Evolutionary conservation across 1,284 basidiomycete species (phyloP), one percentile per base, ranked within the genome.

Genomic region (Sporisorium iseilematis-ciliati): DNA sequence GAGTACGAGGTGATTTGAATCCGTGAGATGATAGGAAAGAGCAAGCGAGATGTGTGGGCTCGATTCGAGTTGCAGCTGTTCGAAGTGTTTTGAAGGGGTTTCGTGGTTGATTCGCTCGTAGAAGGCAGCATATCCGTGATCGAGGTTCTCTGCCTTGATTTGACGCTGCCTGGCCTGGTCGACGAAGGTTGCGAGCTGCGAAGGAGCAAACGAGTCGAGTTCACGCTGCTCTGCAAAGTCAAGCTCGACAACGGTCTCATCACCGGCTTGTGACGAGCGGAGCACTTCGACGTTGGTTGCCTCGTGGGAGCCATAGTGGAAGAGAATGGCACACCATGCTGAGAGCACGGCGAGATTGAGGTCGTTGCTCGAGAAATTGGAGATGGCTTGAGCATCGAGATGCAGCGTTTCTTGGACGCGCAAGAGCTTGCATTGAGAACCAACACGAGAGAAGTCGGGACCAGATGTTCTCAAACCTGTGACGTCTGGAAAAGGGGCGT

Each of bases 401-500:
- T 42, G 38, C 12, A 71, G 57, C 6, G 51, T 4, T 11, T 72
- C 31, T 14, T 58, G 54, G 3, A 63, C 65, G 35, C 38, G 59
- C 18, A 73, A 18, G 11, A 65, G 59, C 49, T 70, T 61, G 64
- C 61, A 65, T 20, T 71, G 57, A 4, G 48, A 52, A 23, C 68
- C 68, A 14, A 67, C 57, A 33, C 72, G 65, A 46, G 72, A 56
- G 38, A 72, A 72, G 57, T 51, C 65, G 26, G 75, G 69, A 5
- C 72, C 77, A 3, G 77, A 75, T 12, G 75, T 74, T 7, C 82
- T 63, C 10, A 80, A 73, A 35, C 82, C 82, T 1, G 80, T 78
- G 29, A 82, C 75, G 62, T 84, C 82, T 42, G 82, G 82, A 48
- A 84, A 84, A 23, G 82, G 81, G 31, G 75, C 73, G 35, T 78